phyloP scores from a whole-genome alignment of 2,329 filamentous ascomycete genomes.

The Monosporascus sp. region DNA sequence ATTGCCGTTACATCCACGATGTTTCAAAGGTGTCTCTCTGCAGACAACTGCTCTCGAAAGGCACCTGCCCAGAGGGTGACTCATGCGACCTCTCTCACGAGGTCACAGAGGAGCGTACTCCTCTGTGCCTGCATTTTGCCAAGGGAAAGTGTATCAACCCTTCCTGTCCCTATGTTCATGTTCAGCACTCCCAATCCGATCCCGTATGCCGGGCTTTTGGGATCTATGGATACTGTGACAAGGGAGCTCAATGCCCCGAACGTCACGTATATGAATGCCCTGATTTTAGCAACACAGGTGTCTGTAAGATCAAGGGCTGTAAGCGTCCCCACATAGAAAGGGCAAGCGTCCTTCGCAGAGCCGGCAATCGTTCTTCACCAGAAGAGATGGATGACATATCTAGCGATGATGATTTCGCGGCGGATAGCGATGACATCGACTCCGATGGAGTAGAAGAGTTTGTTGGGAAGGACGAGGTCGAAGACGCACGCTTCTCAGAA shows the following conservation, averaged over 20 bases:
- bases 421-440: constrained; percentile 73
- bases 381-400: constrained; percentile 64
- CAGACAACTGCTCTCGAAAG: constrained; percentile 78
- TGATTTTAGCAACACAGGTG: constrained; percentile 86
- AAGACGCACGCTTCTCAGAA: constrained; percentile 50
- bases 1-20: constrained; percentile 79
- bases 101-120: constrained; percentile 73
- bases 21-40: constrained; percentile 82
- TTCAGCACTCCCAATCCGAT: constrained; percentile 69
- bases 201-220: constrained; percentile 82
- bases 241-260: constrained; percentile 69
- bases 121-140: constrained; percentile 84
- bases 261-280: constrained; percentile 92
- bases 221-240: constrained; percentile 80
- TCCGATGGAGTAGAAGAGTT: constrained; percentile 69
- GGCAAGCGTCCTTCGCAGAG: constrained; percentile 71
- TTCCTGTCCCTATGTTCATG: constrained; percentile 82
- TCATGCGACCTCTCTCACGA: constrained; percentile 90
- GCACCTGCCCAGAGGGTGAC: constrained; percentile 69
- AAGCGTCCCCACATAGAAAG: constrained; percentile 82
- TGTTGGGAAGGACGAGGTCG: constrained; percentile 48
- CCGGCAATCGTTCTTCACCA: constrained; percentile 41
- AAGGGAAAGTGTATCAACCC: constrained; percentile 85
- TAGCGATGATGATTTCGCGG: constrained; percentile 64
- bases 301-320: constrained; percentile 76